phyloP scores from a whole-genome alignment of 2,329 filamentous ascomycete genomes.

The Ophiostoma novo-ulmi region DNA sequence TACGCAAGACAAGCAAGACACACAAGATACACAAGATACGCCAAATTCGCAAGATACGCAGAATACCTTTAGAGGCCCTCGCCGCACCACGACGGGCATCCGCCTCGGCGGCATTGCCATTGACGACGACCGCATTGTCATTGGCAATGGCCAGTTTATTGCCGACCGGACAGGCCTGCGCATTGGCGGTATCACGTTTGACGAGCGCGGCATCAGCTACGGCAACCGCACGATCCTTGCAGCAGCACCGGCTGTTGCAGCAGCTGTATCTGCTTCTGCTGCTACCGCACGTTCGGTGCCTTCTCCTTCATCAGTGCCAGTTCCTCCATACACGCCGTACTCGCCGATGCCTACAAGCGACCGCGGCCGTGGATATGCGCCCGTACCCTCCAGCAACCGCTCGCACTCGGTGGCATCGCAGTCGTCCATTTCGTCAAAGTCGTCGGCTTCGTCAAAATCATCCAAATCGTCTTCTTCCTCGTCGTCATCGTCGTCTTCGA shows the following conservation, averaged over 20 bases:
- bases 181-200: constrained; percentile 42
- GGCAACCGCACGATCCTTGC: constrained; percentile 30
- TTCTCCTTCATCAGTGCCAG: background rate
- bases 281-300: background rate
- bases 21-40: too few relatives aligned
- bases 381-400: background rate
- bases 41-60: background rate
- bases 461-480: constrained; percentile 36
- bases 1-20: too few relatives aligned
- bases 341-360: background rate
- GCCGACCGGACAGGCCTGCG: constrained; percentile 44
- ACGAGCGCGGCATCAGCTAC: constrained; percentile 34
- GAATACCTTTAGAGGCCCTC: background rate
- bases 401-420: constrained; percentile 18
- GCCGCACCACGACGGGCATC: background rate
- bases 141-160: constrained; percentile 41
- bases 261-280: background rate
- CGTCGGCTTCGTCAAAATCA: constrained; percentile 33
- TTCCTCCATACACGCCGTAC: background rate
- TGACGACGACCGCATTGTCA: constrained; percentile 41
- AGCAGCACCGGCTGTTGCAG: background rate
- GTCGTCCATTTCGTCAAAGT: constrained; percentile 29
- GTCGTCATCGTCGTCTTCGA: constrained; percentile 34
- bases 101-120: constrained; percentile 37
- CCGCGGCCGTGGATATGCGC: background rate